A percentile compares a stretch with the other conserved stretches of the same genome.
Conservation (phyloP, 805 yeast species). For the Dipodascus geniculatus region DNA sequence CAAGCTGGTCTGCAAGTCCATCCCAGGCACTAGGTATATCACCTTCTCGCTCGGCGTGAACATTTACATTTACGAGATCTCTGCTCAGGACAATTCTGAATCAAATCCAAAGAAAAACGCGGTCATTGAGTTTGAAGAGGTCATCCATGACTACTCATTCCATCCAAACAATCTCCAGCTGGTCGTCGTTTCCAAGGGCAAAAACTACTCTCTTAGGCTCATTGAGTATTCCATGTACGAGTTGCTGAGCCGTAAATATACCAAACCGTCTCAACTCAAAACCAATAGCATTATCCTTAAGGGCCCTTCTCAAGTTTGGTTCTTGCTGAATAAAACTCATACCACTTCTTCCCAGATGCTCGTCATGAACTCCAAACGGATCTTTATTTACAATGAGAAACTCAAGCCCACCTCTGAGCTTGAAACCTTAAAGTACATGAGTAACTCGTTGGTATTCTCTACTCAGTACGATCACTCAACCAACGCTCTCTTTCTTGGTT, state of each 20-base stretch:
- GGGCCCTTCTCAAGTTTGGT: neutral
- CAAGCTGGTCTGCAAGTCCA: neutral
- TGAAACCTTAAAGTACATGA: neutral
- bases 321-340: neutral
- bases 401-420: neutral
- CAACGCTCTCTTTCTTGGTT: neutral
- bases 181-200: neutral
- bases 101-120: neutral
- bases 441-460: neutral
- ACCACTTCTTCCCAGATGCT: neutral
- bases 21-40: neutral
- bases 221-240: neutral
- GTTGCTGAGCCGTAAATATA: neutral
- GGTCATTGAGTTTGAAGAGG: neutral
- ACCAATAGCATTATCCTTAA: neutral
- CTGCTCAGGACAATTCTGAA: neutral
- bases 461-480: neutral
- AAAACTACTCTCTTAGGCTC: neutral
- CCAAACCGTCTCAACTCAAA: neutral
- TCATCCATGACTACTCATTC: neutral
- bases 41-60: neutral
- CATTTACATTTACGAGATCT: neutral
- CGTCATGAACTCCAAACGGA: neutral
- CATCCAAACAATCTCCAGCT: neutral
- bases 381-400: neutral